phyloP scores from a whole-genome alignment of 768 basidiomycete genomes.

The Hydnomerulius pinastri region DNA sequence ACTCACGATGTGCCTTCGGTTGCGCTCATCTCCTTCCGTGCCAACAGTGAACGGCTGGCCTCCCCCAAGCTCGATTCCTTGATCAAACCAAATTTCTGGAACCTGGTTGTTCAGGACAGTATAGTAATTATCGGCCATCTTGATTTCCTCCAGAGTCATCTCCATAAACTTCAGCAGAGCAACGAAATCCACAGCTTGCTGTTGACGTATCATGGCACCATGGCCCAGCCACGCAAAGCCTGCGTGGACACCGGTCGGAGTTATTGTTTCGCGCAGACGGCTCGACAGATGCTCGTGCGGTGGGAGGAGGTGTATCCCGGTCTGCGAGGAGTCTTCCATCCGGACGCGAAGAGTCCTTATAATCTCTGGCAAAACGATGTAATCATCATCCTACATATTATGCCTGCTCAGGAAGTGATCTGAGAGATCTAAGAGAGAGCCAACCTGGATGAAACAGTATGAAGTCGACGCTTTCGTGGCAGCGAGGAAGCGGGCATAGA shows the following conservation, averaged over 20 bases:
- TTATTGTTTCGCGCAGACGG: conserved; percentile 45
- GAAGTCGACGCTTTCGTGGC: conserved; percentile 51
- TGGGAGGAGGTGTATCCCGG: conserved; percentile 55
- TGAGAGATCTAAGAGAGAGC: neutral
- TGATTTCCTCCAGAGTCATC: conserved; percentile 48
- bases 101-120: conserved; percentile 55
- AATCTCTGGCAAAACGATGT: conserved; percentile 57
- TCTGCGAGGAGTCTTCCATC: conserved; percentile 27
- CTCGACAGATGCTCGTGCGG: conserved; percentile 62
- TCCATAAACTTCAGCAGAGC: conserved; percentile 46
- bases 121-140: conserved; percentile 75
- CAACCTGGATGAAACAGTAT: conserved; percentile 66
- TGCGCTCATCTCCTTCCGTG: conserved; percentile 55
- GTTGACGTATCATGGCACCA: conserved; percentile 53
- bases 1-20: conserved; percentile 60
- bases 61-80: conserved; percentile 59
- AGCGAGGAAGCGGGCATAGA: conserved; percentile 62
- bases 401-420: conserved; percentile 5
- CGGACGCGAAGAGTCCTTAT: conserved; percentile 51
- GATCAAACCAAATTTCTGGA: conserved; percentile 66
- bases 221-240: conserved; percentile 70
- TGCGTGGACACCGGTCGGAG: conserved; percentile 44
- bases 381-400: conserved; percentile 63
- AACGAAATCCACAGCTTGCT: conserved; percentile 48
- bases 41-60: conserved; percentile 66